A percentile compares a stretch with the other conserved stretches of the same genome.
Conservation (phyloP, 1,284 basidiomycete genomes). For the Meira nashicola region DNA sequence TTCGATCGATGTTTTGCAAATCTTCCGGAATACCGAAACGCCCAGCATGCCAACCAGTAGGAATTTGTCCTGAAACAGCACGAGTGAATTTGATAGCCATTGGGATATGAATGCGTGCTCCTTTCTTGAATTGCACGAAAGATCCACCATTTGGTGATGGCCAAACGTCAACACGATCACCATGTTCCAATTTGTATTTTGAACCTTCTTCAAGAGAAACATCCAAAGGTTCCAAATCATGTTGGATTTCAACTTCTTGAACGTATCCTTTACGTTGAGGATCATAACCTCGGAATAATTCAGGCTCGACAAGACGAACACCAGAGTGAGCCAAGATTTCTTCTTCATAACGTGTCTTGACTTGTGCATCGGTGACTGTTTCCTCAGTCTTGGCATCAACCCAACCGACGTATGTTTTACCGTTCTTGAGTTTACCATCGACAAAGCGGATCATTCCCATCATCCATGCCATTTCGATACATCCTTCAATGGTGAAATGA, state of each 20-base stretch:
- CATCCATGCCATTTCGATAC: slow-evolving; percentile 99
- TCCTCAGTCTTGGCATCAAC: slow-evolving; percentile 90
- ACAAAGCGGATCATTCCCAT: slow-evolving; percentile 99
- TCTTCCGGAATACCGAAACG: slow-evolving; percentile 97
- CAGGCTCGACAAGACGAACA: slow-evolving; percentile 92
- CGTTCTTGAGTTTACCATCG: slow-evolving; percentile 79
- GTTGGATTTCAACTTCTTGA: slow-evolving; percentile 92
- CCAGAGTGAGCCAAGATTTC: slow-evolving; percentile 89
- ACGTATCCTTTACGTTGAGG: slow-evolving; percentile 94
- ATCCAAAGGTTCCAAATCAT: slow-evolving; percentile 94
- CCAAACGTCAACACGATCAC: slow-evolving; percentile 94
- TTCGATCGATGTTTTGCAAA: slow-evolving; percentile 88
- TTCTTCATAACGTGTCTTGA: slow-evolving; percentile 87
- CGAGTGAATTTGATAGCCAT: slow-evolving; percentile 94
- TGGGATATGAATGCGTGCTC: slow-evolving; percentile 84
- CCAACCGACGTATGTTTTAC: slow-evolving; percentile 89
- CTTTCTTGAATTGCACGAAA: slow-evolving; percentile 98
- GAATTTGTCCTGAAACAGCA: slow-evolving; percentile 89
- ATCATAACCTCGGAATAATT: slow-evolving; percentile 94
- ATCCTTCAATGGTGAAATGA: slow-evolving; percentile 70
- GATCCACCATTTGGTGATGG: slow-evolving; percentile 71
- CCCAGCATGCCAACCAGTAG: slow-evolving; percentile 92
- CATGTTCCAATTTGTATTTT: slow-evolving; percentile 94
- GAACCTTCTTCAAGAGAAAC: slow-evolving; percentile 82
- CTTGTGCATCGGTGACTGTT: slow-evolving; percentile 97